Percentiles rank a stretch among this genome's conserved stretches.
Conservation (phyloP, 2,329 filamentous ascomycete genomes). For the Rhinocladiella mackenziei region DNA sequence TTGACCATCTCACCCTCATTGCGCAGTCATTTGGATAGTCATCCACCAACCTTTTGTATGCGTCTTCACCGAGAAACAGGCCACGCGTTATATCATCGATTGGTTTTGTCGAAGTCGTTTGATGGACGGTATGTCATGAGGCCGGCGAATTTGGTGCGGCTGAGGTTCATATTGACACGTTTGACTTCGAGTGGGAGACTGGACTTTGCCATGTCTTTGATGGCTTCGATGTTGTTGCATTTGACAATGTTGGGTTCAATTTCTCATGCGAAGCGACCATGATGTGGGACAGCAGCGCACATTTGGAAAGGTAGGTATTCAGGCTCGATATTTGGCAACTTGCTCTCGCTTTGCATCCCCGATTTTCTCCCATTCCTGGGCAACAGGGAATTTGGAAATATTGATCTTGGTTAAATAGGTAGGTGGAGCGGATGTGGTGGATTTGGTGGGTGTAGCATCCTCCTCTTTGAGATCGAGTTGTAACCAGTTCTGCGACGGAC, state of each 20-base stretch:
- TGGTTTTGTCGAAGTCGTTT: slow-evolving; percentile 5
- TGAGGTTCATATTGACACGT: slow-evolving; percentile 5
- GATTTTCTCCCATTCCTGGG: slow-evolving; percentile 9
- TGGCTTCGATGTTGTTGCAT: slow-evolving; percentile 13
- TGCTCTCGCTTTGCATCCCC: slow-evolving; percentile 1
- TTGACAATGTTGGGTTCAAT: slow-evolving; percentile 10
- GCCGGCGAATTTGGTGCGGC: slow-evolving; percentile 7
- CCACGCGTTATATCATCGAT: slow-evolving; percentile 11
- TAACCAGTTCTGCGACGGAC: not conserved
- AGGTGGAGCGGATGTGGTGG: not conserved
- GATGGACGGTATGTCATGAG: slow-evolving; percentile 11
- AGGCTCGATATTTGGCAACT: slow-evolving; percentile 2
- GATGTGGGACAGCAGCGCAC: slow-evolving; percentile 7
- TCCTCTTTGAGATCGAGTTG: slow-evolving; percentile 1
- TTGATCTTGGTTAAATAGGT: slow-evolving; percentile 1
- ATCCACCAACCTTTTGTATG: slow-evolving; percentile 19
- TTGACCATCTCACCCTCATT: slow-evolving; percentile 14
- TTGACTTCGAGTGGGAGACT: slow-evolving; percentile 8
- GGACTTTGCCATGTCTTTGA: slow-evolving; percentile 11
- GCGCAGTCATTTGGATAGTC: slow-evolving; percentile 2
- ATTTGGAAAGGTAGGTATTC: slow-evolving; percentile 8
- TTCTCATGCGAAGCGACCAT: slow-evolving; percentile 13
- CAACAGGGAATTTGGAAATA: slow-evolving; percentile 5
- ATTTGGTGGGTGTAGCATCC: not conserved
- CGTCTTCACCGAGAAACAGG: slow-evolving; percentile 13